Conservation (phyloP, 345 rosid species). For the Jatropha curcas region DNA sequence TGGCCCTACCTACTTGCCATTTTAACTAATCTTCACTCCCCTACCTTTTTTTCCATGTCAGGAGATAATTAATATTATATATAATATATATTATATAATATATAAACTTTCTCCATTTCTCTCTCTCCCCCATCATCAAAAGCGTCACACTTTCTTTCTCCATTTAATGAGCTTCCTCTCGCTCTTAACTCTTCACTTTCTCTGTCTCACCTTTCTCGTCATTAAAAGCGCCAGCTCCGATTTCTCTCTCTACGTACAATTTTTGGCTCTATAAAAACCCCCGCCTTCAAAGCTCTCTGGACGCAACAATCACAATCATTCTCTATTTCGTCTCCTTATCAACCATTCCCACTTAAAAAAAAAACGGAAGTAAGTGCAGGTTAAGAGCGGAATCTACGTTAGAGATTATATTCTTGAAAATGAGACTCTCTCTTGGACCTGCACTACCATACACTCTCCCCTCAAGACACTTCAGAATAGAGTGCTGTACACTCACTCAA, state of each 20-base stretch:
- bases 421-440: constrained; percentile 29
- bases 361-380: too few relatives aligned
- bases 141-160: background rate
- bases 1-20: too few relatives aligned
- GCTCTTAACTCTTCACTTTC: background rate
- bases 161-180: background rate
- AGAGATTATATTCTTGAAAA: background rate
- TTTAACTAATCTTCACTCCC: too few relatives aligned
- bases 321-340: background rate
- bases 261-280: constrained; percentile 23
- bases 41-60: too few relatives aligned
- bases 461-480: background rate
- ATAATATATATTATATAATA: too few relatives aligned
- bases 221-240: background rate
- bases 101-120: too few relatives aligned
- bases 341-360: background rate
- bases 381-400: too few relatives aligned
- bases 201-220: background rate
- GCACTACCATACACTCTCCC: constrained; percentile 25
- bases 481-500: constrained; percentile 23
- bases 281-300: background rate
- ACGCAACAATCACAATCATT: background rate
- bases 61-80: too few relatives aligned
- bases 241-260: background rate
- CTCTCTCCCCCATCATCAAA: background rate